Percentiles rank a stretch among this genome's conserved stretches.
Conservation (phyloP, 2,329 filamentous ascomycete species). For the Beauveria varroae region DNA sequence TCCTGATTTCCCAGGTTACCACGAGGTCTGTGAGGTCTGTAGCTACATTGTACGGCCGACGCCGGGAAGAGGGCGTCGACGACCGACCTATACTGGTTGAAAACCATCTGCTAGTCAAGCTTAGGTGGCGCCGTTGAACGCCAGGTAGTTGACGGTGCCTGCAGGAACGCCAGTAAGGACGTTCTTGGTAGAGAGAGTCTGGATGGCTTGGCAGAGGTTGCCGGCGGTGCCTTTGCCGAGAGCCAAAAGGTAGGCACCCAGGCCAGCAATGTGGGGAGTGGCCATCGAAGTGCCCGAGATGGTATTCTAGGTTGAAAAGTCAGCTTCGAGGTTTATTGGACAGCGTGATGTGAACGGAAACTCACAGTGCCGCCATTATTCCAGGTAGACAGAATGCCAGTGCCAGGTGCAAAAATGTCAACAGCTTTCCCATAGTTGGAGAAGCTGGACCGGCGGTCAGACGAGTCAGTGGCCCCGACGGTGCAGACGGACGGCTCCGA, state of each 20-base stretch:
- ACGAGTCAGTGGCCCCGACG: conserved; percentile 37
- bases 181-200: conserved; percentile 30
- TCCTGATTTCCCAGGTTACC: too few relatives aligned
- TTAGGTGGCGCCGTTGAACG: conserved; percentile 22
- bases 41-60: too few relatives aligned
- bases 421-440: conserved; percentile 43
- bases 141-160: conserved; percentile 27
- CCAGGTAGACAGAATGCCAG: conserved; percentile 34
- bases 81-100: too few relatives aligned
- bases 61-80: too few relatives aligned
- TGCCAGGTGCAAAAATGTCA: conserved; percentile 19
- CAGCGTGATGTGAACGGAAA: not conserved
- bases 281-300: conserved; percentile 50
- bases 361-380: conserved; percentile 15
- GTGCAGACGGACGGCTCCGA: conserved; percentile 43
- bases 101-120: too few relatives aligned
- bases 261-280: conserved; percentile 53
- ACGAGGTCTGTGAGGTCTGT: too few relatives aligned
- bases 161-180: conserved; percentile 28
- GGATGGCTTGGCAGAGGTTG: conserved; percentile 35
- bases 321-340: not conserved
- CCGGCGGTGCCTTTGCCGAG: conserved; percentile 29
- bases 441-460: conserved; percentile 36
- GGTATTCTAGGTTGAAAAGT: conserved; percentile 20
- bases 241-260: conserved; percentile 54